phyloP scores from a whole-genome alignment of 768 basidiomycete species.

The Calocera viscosa region DNA sequence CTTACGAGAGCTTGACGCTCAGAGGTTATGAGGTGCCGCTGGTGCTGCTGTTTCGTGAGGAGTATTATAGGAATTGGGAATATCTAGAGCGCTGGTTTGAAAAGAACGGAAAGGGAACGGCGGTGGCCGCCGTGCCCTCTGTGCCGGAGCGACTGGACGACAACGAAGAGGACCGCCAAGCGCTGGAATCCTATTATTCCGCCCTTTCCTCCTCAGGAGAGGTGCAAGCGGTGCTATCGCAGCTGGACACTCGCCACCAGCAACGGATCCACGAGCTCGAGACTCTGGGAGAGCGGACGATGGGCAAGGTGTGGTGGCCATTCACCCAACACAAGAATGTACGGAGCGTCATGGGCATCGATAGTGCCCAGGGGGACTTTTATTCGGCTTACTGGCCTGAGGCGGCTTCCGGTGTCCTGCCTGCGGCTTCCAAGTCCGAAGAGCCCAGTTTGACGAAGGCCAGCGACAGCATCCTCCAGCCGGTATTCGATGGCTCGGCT shows the following conservation, averaged over 20 bases:
- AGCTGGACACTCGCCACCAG: conserved; percentile 52
- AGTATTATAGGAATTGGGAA: conserved; percentile 77
- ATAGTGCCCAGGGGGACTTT: conserved; percentile 77
- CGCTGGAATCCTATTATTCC: conserved; percentile 64
- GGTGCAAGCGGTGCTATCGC: conserved; percentile 33
- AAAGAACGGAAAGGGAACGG: conserved; percentile 43
- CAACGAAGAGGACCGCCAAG: conserved; percentile 33
- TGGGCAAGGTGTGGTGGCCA: conserved; percentile 87
- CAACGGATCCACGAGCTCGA: conserved; percentile 59
- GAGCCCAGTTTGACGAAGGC: conserved; percentile 12
- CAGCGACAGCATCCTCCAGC: conserved; percentile 30
- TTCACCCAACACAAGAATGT: conserved; percentile 83
- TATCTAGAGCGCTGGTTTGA: conserved; percentile 71
- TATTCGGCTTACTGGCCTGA: conserved; percentile 58
- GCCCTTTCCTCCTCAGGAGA: conserved; percentile 26
- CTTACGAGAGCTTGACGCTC: conserved; percentile 83
- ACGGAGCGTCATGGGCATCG: conserved; percentile 74
- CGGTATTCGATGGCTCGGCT: conserved; percentile 80
- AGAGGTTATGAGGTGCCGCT: conserved; percentile 82
- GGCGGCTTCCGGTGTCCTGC: no score
- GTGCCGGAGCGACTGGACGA: conserved; percentile 45
- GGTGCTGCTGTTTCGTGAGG: conserved; percentile 69
- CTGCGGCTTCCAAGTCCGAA: conserved; percentile 24
- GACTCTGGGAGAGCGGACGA: conserved; percentile 63
- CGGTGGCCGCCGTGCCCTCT: conserved; percentile 39